Percentiles rank a stretch among this genome's conserved stretches.
phyloP scores from a whole-genome alignment of 768 basidiomycete species.

The Suillus placidus region DNA sequence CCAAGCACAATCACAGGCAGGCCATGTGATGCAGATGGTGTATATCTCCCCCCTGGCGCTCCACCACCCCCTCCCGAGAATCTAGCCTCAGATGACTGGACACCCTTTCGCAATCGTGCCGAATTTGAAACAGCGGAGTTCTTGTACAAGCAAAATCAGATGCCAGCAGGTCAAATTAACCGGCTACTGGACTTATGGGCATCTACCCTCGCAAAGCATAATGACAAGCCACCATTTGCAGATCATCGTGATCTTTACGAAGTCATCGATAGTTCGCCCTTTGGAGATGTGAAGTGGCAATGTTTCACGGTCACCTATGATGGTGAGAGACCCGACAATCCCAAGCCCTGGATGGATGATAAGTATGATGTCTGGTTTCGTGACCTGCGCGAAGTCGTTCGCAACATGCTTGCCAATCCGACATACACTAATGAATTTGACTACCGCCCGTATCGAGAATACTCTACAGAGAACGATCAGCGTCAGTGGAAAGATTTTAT shows the following conservation, averaged over 20 bases:
- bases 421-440: slow-evolving; percentile 25
- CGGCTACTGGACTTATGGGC: too few species aligned
- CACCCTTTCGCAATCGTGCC: too few species aligned
- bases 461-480: slow-evolving; percentile 8
- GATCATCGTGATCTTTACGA: slow-evolving; percentile 23
- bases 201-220: too few species aligned
- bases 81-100: too few species aligned
- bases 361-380: slow-evolving; percentile 33
- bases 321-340: slow-evolving; percentile 19
- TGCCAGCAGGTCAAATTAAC: too few species aligned
- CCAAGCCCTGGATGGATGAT: slow-evolving; percentile 30
- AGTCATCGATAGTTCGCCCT: slow-evolving; percentile 28
- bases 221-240: too few species aligned
- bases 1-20: too few species aligned
- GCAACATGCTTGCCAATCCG: slow-evolving; percentile 26
- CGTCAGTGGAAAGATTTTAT: slow-evolving; percentile 23
- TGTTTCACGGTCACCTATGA: slow-evolving; percentile 23
- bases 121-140: too few species aligned
- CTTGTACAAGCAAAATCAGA: too few species aligned
- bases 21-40: too few species aligned
- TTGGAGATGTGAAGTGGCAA: slow-evolving; percentile 35
- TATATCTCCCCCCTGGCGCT: too few species aligned
- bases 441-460: slow-evolving; percentile 20
- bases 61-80: too few species aligned
- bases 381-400: slow-evolving; percentile 19